Evolutionary conservation across 2,329 filamentous ascomycete species (phyloP), one percentile per base, ranked within the genome.

Genomic region (Neodidymelliopsis sp.): DNA sequence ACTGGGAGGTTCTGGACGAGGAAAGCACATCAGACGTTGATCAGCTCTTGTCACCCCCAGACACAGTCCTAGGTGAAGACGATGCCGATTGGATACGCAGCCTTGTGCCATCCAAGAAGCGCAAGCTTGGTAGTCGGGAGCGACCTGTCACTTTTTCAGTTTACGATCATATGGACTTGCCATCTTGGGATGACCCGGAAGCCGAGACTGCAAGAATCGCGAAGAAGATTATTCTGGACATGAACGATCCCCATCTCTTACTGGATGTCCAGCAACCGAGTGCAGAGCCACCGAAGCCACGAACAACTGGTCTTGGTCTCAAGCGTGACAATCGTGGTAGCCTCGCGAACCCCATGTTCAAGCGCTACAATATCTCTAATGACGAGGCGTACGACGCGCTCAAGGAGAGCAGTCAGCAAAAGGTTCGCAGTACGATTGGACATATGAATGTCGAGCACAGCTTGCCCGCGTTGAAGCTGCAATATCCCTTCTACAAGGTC

Each of bases 391-490:
- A 99, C 71, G 92, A 97, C 67, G 85, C 91, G 52, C 83, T 99
- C 33, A 97, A 97, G 74, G 91, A 96, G 73, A 97, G 97, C 67
- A 92, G 96, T 67, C 91, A 96, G 75, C 91, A 90, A 80, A 97
- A 96, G 74, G 90, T 99, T 53, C 86, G 94, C 59, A 94, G 91
- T 41, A 96, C 91, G 1, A 84, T 99, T 53, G 91, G 91, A 34
- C 93, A 92, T 66, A 85, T 96, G 54, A 86, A 89, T n/a, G 87
- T 99, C 30, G 94, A 99, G 71, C 94, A 99, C 75, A 92, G 90
- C 72, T 81, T 96, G 79, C 93, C 94, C 12, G 94, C 94, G 9
- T 80, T 93, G 65, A 92, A 93, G 67, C 78, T 99, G 29, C 90
- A 95, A 55, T 97, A 90, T 84, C 94, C 94, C 28, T 97, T 96